Conservation (phyloP, 352 stramenopile species). For the Phytopythium montanum region DNA sequence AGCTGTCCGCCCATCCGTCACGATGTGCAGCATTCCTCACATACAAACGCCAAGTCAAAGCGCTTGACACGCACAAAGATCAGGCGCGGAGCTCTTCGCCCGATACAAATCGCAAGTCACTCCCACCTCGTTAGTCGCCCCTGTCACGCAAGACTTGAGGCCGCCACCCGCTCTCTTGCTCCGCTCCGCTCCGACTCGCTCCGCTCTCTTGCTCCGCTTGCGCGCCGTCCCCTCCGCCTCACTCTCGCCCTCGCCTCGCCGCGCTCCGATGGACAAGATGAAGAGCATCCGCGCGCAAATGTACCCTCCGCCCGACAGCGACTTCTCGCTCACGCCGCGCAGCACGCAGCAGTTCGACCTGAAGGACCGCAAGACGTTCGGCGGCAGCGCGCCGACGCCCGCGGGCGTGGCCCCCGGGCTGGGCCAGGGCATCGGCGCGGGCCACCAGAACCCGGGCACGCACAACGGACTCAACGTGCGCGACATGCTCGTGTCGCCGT, state of each 20-base stretch:
- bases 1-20: background rate
- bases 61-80: background rate
- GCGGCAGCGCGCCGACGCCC: background rate
- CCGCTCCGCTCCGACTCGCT: too few species aligned
- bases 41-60: background rate
- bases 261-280: constrained; percentile 14
- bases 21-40: background rate
- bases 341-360: constrained; percentile 30
- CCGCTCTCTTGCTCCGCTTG: background rate
- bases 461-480: constrained; percentile 31
- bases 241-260: background rate
- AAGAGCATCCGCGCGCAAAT: constrained; percentile 17
- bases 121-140: background rate
- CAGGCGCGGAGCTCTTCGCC: background rate
- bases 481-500: constrained; percentile 44
- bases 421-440: background rate
- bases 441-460: constrained; percentile 14
- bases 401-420: background rate
- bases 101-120: background rate
- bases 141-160: background rate
- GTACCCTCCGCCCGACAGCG: constrained; percentile 26
- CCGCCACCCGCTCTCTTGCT: background rate
- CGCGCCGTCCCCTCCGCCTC: background rate
- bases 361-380: constrained; percentile 13
- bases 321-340: constrained; percentile 27